A percentile compares a stretch with the other conserved stretches of the same genome.
Evolutionary conservation across 345 rosid species (phyloP).

Genomic region (Eucalyptus sp.): DNA sequence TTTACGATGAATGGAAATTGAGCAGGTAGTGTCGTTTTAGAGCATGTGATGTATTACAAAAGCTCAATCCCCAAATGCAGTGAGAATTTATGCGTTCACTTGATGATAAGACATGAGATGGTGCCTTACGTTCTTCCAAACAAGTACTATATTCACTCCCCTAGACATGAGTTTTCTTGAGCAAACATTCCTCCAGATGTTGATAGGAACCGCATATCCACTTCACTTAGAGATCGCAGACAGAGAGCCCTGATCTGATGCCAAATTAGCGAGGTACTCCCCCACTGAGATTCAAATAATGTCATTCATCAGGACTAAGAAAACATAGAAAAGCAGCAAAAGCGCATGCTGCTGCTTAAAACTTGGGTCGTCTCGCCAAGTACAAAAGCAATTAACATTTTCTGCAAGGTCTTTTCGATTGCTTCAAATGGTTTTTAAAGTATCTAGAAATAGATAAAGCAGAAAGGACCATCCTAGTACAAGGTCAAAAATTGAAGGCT

Average conservation of each 20-base stretch:
- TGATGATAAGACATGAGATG: background rate
- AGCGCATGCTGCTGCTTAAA: no score
- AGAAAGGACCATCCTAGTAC: background rate
- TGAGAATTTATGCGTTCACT: background rate
- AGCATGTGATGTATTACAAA: no score
- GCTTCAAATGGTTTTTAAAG: background rate
- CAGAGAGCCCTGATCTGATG: no score
- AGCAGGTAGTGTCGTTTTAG: rapidly evolving
- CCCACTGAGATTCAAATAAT: background rate
- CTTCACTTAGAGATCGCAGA: no score
- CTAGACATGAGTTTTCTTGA: no score
- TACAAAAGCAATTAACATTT: no score
- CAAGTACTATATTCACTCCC: no score
- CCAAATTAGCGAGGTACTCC: background rate
- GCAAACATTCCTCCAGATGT: no score
- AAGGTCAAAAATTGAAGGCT: background rate
- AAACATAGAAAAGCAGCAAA: background rate
- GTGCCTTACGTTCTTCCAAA: background rate
- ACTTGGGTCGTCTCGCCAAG: no score
- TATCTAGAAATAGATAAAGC: no score
- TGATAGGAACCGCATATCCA: background rate
- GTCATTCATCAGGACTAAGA: background rate
- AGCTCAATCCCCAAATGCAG: background rate
- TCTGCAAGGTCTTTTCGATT: no score
- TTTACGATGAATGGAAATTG: background rate